Conservation (phyloP, 371 early-diverging fungal species). For the Rhizopus sp. region DNA sequence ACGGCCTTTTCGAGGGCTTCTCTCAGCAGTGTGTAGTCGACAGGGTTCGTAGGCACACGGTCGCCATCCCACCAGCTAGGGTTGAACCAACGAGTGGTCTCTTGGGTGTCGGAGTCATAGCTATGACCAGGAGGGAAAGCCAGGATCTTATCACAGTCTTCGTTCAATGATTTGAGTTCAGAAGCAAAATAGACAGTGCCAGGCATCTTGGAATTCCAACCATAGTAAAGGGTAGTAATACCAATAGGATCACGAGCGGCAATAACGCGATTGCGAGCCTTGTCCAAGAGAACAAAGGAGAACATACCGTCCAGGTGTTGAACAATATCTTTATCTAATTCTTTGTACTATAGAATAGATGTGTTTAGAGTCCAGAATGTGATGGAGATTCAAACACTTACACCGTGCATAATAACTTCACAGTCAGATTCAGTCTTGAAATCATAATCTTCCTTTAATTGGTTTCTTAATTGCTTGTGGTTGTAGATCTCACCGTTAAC, state of each 20-base stretch:
- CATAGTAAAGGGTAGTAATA: conserved; percentile 95
- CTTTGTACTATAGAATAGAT: conserved; percentile 69
- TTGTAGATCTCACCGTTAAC: conserved; percentile 99
- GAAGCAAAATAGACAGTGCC: conserved; percentile 90
- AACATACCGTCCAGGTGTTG: conserved; percentile 94
- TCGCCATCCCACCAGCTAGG: conserved; percentile 87
- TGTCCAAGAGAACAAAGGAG: conserved; percentile 90
- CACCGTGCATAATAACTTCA: conserved; percentile 93
- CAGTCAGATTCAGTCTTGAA: conserved; percentile 97
- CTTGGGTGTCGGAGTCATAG: conserved; percentile 76
- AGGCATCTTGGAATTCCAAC: conserved; percentile 81
- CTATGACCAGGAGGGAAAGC: conserved; percentile 96
- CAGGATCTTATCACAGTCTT: conserved; percentile 92
- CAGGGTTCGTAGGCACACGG: conserved; percentile 53
- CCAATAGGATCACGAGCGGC: conserved; percentile 97
- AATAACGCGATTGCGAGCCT: conserved; percentile 76
- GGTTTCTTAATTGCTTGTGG: conserved; percentile 82
- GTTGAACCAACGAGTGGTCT: conserved; percentile 84
- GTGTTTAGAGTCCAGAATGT: neutral
- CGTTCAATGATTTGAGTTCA: conserved; percentile 93
- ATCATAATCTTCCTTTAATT: conserved; percentile 65
- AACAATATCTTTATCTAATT: conserved; percentile 80
- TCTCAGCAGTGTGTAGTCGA: conserved; percentile 72
- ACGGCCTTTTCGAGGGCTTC: conserved; percentile 83
- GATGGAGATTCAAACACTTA: conserved; percentile 38